Evolutionary conservation across 192 early-diverging fungal species (phyloP), one percentile per base, ranked within the genome.

Genomic region (Mortierella alpina): DNA sequence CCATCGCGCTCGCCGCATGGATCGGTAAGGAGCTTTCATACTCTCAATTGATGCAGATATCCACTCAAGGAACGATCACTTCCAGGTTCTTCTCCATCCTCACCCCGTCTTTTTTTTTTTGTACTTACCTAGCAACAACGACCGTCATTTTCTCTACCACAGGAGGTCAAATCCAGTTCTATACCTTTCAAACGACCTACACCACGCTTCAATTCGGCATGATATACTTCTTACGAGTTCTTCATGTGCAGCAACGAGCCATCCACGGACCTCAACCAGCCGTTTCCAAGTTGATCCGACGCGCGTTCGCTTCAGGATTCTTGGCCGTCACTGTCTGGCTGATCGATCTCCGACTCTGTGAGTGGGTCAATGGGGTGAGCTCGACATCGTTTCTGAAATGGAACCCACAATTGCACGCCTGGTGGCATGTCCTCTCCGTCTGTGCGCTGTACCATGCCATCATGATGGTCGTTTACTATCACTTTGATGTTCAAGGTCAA

Each of bases 391-490:
- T 66, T 17, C 58, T 74, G 41, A 61, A 49, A 17, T 74, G 46
- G 48, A 91, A 91, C 54, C 50, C 85, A 46, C 90, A 91, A 73
- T 79, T 91, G 13, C 90, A 91, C 64, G 90, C 90, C 13, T 86
- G 86, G 86, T 91, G 90, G 90, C 90, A 91, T 69, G 80, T 89
- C 7, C 72, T 91, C 14, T 74, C 72, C 10, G 64, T 63, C 8
- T 23, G 42, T 40, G 72, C 72, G 7, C 64, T 74, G 15, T 74
- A 74, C 18, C 72, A 74, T 61, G 72, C 72, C 0, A 66, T 42
- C 18, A 67, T 74, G 72, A 20, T 74, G 41, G 44, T 74, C 5
- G 20, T 61, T 20, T 74, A 74, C 40, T 74, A 74, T 22, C 64
- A 74, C 41, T 74, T 52, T 23, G 56, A 63, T 47, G 72, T 61